Evolutionary conservation across 225 moss, liverwort and hornwort genomes (phyloP).

Genomic region (Pseudoscleropodium purum): DNA sequence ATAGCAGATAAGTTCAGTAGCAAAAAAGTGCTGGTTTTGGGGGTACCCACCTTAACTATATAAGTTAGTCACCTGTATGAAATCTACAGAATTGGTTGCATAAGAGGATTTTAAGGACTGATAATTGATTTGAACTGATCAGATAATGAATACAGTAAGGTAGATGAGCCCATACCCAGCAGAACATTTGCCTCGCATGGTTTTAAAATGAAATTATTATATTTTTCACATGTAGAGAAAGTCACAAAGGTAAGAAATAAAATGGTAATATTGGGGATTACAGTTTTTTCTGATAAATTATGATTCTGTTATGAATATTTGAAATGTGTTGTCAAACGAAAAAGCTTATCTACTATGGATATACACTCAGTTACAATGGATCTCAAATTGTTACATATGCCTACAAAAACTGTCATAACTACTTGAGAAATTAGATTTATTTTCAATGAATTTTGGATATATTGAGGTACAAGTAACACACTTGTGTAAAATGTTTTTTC

Average conservation of each 20-base stretch:
- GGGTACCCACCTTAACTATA: too few relatives aligned
- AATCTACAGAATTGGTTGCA: neutral
- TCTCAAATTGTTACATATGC: too few relatives aligned
- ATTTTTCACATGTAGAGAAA: neutral
- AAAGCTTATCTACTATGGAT: neutral
- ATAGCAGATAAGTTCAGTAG: too few relatives aligned
- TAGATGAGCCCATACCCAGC: rapidly evolving
- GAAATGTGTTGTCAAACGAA: neutral
- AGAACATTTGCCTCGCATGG: neutral
- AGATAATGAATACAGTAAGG: neutral
- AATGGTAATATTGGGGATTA: neutral
- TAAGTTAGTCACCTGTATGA: too few relatives aligned
- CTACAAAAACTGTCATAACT: too few relatives aligned
- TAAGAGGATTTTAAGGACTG: neutral
- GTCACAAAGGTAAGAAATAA: neutral
- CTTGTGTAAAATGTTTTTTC: too few relatives aligned
- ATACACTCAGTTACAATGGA: rapidly evolving
- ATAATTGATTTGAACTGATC: neutral
- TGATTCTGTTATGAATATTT: neutral
- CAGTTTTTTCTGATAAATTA: neutral
- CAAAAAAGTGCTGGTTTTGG: too few relatives aligned
- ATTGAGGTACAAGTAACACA: too few relatives aligned
- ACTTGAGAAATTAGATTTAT: neutral
- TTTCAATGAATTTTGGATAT: neutral
- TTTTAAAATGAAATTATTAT: too few relatives aligned